Percentiles rank a stretch among this genome's conserved stretches.
phyloP scores from a whole-genome alignment of 148 eudicot species.

The Cornus kousa region DNA sequence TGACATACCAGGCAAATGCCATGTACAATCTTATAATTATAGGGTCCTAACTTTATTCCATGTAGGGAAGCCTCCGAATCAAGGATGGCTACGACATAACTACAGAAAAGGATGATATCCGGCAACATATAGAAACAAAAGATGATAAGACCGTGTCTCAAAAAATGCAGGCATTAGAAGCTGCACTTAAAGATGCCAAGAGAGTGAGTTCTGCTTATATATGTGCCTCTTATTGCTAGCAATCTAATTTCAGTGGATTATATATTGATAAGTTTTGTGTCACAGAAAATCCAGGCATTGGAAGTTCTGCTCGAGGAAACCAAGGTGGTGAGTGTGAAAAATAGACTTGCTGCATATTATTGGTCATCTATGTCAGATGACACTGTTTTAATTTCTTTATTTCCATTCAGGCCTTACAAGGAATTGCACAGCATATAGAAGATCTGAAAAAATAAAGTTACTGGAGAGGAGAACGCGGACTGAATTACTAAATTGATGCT shows the following conservation, averaged over 20 bases:
- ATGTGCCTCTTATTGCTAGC: not conserved
- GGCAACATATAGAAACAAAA: not conserved
- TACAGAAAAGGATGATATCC: slow-evolving; percentile 1
- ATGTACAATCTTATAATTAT: not conserved
- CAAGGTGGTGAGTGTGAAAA: slow-evolving; percentile 30
- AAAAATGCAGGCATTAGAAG: slow-evolving; percentile 37
- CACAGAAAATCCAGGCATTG: slow-evolving; percentile 41
- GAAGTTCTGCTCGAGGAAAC: slow-evolving; percentile 43
- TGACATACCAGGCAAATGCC: not conserved
- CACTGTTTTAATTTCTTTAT: not conserved
- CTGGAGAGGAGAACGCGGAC: not conserved
- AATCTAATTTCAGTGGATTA: not conserved
- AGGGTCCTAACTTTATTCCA: not conserved
- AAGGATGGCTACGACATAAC: slow-evolving; percentile 15
- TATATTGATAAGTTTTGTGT: not conserved
- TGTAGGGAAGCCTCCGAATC: slow-evolving; percentile 16
- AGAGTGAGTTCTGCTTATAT: slow-evolving; percentile 16
- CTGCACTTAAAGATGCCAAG: slow-evolving; percentile 31
- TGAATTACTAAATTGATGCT: not conserved
- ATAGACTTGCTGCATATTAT: not conserved
- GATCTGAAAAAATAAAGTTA: slow-evolving; percentile 29
- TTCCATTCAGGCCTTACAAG: slow-evolving; percentile 29
- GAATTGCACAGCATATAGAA: slow-evolving; percentile 32
- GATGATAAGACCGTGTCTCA: slow-evolving; percentile 13
- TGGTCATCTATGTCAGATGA: not conserved